phyloP scores from a whole-genome alignment of 1,139 yeast species.

The Geotrichum candidum region DNA sequence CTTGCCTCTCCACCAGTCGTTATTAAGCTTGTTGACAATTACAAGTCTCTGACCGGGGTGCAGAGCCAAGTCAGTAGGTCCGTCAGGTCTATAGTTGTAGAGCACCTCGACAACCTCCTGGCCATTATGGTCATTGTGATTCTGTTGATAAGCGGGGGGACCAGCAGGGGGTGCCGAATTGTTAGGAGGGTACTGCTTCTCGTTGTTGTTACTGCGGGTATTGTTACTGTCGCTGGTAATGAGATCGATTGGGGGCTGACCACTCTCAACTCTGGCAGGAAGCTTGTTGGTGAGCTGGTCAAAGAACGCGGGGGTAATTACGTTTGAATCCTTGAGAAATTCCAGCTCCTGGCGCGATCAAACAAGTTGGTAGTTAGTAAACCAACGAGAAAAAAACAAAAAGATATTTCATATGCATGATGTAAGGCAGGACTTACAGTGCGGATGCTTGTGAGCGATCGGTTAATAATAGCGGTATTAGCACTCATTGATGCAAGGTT shows the following conservation, averaged over 20 bases:
- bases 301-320: conserved; percentile 55
- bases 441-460: conserved; percentile 68
- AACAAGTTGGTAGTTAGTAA: neutral
- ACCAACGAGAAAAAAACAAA: neutral
- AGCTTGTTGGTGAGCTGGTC: conserved; percentile 48
- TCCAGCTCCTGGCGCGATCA: conserved; percentile 54
- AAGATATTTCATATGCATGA: neutral
- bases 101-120: conserved; percentile 54
- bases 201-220: neutral
- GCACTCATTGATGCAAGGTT: conserved; percentile 7
- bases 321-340: conserved; percentile 71
- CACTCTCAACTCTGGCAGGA: conserved; percentile 56
- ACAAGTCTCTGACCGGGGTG: conserved; percentile 61
- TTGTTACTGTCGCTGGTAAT: conserved; percentile 16
- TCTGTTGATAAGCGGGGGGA: conserved; percentile 18
- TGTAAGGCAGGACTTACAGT: conserved; percentile 42
- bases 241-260: conserved; percentile 43
- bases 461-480: conserved; percentile 55
- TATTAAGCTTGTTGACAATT: conserved; percentile 66
- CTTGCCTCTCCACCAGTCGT: conserved; percentile 89
- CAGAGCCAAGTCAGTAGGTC: conserved; percentile 65
- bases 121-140: conserved; percentile 1
- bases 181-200: neutral
- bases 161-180: conserved; percentile 21
- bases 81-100: conserved; percentile 64